Evolutionary conservation across 2,329 filamentous ascomycete species (phyloP), one percentile per base, ranked within the genome.

Genomic region (Monilinia fructicola): DNA sequence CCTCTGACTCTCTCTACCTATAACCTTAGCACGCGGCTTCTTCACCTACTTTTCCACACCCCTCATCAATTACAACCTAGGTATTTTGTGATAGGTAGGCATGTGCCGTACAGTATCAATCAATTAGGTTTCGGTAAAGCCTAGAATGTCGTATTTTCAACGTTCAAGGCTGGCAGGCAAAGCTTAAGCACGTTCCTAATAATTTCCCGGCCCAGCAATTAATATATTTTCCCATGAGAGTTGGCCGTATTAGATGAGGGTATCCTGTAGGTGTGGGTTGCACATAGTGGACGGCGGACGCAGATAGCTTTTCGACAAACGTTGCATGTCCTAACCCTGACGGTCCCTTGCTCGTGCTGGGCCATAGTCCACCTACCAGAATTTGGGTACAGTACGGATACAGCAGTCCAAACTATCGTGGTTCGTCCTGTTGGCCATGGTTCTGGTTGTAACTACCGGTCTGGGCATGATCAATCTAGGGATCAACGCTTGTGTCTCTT

Each of bases 101-200:
- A 58, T 26, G n/a, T 56, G 26, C 14, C 38, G 18, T 21, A 18
- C 12, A 18, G 31, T 21, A 31, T 31, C 12, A 59, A 18, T 31
- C 55, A n/a, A 35, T 35, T 59, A 23, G 56, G 18, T 38, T 60
- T 60, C 56, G 56, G 56, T 16, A 60, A 48, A 48, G 12, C 23
- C 40, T 26, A 48, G 42, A 48, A 23, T 59, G 42, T 59, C 42
- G 56, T 59, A 59, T 59, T 18, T 48, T 48, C 28, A 60, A 59
- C 55, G 55, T 35, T 48, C 28, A 67, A 60, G 64, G 69, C 64
- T 65, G 67, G 68, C 64, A 58, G 28, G 38, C 50, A 54, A 48
- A 56, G 55, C 63, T 65, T 52, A 28, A 65, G 54, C 63, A 65
- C 31, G 53, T 65, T 59, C 23, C 53, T 52, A 50, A 52, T 9